These are phyloP conservation scores for Russula compacta DNA, from an alignment of 768 basidiomycete species.

Conservation along the genomic window DNA sequence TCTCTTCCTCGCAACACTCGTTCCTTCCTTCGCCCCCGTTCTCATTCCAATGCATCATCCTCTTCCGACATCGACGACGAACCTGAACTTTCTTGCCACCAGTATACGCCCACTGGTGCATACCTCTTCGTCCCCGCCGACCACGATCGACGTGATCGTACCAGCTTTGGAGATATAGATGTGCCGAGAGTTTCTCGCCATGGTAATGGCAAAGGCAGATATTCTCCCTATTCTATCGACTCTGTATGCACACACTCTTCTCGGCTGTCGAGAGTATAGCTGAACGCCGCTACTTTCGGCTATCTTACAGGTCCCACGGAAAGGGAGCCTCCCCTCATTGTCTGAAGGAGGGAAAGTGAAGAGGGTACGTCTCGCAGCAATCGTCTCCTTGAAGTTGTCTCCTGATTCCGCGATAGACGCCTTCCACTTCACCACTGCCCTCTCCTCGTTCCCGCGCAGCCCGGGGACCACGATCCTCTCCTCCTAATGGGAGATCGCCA, in stretches of 20 bases:
- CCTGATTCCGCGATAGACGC: conserved; percentile 19
- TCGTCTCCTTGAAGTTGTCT: not conserved
- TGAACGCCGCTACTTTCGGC: not conserved
- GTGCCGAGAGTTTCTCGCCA: conserved; percentile 22
- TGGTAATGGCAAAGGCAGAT: conserved; percentile 20
- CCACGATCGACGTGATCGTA: conserved; percentile 17
- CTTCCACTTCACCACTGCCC: conserved; percentile 26
- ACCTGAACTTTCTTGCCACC: conserved; percentile 3
- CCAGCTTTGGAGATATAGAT: conserved; percentile 21
- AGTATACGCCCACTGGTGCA: not conserved
- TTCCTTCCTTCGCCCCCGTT: conserved; percentile 24
- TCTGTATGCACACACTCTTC: conserved; percentile 21
- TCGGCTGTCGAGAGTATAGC: not conserved
- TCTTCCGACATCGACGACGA: conserved; percentile 25
- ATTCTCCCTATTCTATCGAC: conserved; percentile 27
- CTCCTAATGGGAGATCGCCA: conserved; percentile 7
- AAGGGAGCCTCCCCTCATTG: conserved; percentile 24
- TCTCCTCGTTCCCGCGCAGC: conserved; percentile 19
- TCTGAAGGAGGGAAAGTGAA: conserved; percentile 22
- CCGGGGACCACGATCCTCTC: conserved; percentile 14
- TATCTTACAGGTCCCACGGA: conserved; percentile 22
- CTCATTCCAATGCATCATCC: conserved; percentile 37
- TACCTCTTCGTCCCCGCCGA: conserved; percentile 26
- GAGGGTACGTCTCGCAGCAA: conserved; percentile 22
- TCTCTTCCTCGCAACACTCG: conserved; percentile 7